Conservation (phyloP, 1,139 yeast genomes). For the Geotrichum reessii region DNA sequence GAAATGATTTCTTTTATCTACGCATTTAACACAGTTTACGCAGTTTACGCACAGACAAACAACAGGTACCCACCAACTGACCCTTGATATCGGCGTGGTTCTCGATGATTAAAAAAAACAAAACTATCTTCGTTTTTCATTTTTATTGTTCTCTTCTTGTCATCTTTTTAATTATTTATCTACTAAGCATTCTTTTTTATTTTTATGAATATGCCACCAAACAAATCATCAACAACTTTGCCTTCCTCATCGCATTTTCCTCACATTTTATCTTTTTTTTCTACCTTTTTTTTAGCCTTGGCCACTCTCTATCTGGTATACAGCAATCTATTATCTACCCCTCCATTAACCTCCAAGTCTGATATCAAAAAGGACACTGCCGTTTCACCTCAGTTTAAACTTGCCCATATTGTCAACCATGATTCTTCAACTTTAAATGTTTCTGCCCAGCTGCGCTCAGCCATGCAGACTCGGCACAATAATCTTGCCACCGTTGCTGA, state of each 20-base stretch:
- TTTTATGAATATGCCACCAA: neutral
- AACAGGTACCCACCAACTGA: neutral
- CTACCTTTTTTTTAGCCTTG: neutral
- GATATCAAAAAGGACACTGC: neutral
- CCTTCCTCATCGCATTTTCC: neutral
- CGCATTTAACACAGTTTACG: neutral
- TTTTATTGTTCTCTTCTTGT: neutral
- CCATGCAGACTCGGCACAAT: neutral
- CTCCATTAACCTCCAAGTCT: neutral
- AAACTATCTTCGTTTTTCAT: neutral
- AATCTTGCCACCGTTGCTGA: constrained; percentile 4
- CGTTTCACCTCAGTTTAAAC: neutral
- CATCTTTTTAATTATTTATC: neutral
- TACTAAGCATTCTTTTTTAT: neutral
- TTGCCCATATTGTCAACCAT: constrained; percentile 5
- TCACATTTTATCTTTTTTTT: neutral
- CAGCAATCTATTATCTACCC: neutral
- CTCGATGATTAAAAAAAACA: too few relatives aligned
- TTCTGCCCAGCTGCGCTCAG: neutral
- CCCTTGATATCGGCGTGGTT: neutral
- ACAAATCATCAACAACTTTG: neutral
- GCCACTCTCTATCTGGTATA: neutral
- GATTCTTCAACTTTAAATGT: constrained; percentile 4
- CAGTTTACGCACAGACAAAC: neutral
- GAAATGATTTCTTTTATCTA: too few relatives aligned